Base-by-base conservation (phyloP, 1,139 yeast species). In the Hansenula sp. region DNA sequence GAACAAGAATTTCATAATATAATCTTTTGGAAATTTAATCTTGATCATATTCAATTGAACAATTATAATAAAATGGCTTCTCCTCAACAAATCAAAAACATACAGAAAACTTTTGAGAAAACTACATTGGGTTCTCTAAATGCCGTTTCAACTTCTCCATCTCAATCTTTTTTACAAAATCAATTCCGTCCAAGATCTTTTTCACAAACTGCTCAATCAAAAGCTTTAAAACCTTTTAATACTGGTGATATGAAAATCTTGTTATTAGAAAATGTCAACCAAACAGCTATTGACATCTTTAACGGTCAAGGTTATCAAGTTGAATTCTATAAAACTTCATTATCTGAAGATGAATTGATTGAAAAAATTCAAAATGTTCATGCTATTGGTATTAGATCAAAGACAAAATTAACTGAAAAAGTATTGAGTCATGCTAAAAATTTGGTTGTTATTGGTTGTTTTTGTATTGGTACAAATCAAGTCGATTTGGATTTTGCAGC, bases 381-480 rank as follows among this genome's bases (percentile, higher is more conserved):
- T 64, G 99, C 96, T 50, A 82, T 93, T 63, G 99, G 99, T 70
- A 91, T 93, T 62, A 87, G 99, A 74, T 91, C 98, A 49, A 93
- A 94, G 74, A 93, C 99, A 45, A 86, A 83, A 66, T 76, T 93
- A 61, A 88, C 93, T 33, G 84, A 79, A 57, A 82, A 80, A 49
- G 79, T 93, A 33, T 75, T 93, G 59, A 76, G 79, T 53, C 88
- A 86, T 57, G 99, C 99, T 44, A 84, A 83, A 65, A 88, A 93
- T 71, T 76, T 93, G 67, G 89, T 88, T 30, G 91, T 81, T 37
- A 75, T 94, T 67, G 99, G 99, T 47, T 93, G 99, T 73, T 93
- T 93, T 85, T 93, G 99, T 76, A 93, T 93, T 60, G 99, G 99
- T 61, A 94, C 99, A 47, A 93, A 93, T 72, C 99, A 93, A 72